phyloP scores from a whole-genome alignment of 225 moss, liverwort and hornwort genomes.

The Thuidium tamariscinum region DNA sequence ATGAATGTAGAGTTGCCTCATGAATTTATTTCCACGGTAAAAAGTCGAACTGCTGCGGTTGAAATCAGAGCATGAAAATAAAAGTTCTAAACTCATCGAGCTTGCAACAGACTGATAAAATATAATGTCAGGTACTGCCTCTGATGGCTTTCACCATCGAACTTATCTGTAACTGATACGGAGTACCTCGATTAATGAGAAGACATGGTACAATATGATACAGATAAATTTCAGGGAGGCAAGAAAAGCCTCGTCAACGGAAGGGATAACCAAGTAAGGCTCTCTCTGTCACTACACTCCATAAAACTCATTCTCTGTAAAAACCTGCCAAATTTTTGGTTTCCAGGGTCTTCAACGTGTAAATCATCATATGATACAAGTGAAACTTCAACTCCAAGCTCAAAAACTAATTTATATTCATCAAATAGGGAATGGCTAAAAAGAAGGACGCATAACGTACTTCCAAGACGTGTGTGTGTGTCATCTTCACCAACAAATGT shows the following conservation, averaged over 20 bases:
- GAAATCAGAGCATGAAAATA: neutral
- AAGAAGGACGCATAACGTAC: neutral
- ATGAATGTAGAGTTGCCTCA: neutral
- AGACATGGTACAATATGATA: neutral
- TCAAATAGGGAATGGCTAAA: neutral
- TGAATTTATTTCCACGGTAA: neutral
- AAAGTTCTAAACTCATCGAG: neutral
- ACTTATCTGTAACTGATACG: neutral
- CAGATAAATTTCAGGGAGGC: neutral
- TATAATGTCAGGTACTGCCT: neutral
- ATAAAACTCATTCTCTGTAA: neutral
- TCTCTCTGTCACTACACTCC: neutral
- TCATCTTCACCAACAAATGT: neutral
- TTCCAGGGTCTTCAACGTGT: neutral
- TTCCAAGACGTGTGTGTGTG: neutral
- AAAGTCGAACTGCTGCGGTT: neutral
- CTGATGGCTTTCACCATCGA: neutral
- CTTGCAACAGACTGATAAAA: neutral
- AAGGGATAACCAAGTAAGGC: neutral
- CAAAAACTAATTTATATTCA: neutral
- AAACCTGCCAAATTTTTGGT: neutral
- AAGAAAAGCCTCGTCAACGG: neutral
- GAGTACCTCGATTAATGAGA: neutral
- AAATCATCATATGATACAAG: neutral
- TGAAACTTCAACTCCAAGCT: neutral